Base-by-base conservation (phyloP, 352 stramenopile species). In the Saprolegnia diclina region DNA sequence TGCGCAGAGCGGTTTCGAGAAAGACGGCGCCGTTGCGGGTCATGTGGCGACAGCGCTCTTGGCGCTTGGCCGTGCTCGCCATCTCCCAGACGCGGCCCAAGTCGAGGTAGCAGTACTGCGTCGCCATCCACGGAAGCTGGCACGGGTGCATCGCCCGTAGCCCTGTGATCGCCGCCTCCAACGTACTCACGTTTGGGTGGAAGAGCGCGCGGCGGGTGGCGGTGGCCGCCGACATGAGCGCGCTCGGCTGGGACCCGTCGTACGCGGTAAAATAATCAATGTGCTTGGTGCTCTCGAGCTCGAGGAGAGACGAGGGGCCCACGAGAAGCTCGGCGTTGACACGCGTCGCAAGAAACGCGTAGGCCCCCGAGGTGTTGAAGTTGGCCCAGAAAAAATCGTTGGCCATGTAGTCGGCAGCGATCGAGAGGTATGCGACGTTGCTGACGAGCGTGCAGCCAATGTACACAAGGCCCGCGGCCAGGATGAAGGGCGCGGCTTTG, bases 31-130 rank as follows among this genome's bases (percentile, higher is more conserved):
- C 59, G 56, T 66, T 66, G 22, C 18, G 4, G 4, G 45, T 22
- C 18, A 53, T 54, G 19, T 55, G 62, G 7, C 9, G 16, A 24
- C 59, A 66, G 11, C 59, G 32, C 11, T 4, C 19, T 54, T 66
- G 42, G 19, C 59, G 59, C 13, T 16, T 37, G n/a, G 24, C 32
- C 16, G 59, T 54, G 22, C 19, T 56, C 13, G 59, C 59, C 45
- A 66, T 56, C 26, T 56, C 45, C 59, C 59, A 66, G 19, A 10
- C 10, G 9, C 21, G 32, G 18, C 19, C 24, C 2, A 66, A 66
- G 40, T 66, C 59, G 13, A 66, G 24, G 6, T 32, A 66, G 21
- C 59, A 66, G 32, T 66, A 66, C 56, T 66, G 59, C 5, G 59
- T 66, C 11, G 26, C 10, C 21, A 66, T 66, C 59, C 59, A 66